phyloP scores from a whole-genome alignment of 768 basidiomycete species.

The Chlorophyllum brunneum region DNA sequence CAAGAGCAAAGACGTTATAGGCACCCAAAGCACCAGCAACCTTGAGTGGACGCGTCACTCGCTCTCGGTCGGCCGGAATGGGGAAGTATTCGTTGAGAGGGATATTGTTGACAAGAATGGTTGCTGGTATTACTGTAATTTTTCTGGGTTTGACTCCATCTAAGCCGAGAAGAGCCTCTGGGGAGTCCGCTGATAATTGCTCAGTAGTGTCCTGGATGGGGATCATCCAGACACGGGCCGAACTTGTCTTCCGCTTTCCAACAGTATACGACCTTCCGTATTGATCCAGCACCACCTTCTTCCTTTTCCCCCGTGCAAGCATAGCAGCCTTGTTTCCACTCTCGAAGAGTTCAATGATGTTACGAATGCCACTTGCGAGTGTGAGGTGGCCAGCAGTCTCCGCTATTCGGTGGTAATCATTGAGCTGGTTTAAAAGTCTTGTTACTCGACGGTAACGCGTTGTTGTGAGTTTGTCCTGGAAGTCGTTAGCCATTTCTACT shows the following conservation, averaged over 20 bases:
- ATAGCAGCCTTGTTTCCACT: conserved; percentile 52
- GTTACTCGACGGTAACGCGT: conserved; percentile 67
- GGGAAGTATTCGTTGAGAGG: conserved; percentile 81
- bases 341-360: conserved; percentile 62
- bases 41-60: conserved; percentile 78
- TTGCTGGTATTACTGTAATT: conserved; percentile 44
- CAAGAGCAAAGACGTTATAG: conserved; percentile 74
- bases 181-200: conserved; percentile 13
- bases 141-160: conserved; percentile 19
- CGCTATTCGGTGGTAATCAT: conserved; percentile 59
- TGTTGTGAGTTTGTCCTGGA: conserved; percentile 60
- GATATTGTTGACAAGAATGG: conserved; percentile 81
- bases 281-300: conserved; percentile 61
- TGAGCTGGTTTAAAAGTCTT: conserved; percentile 59
- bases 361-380: conserved; percentile 44
- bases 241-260: conserved; percentile 86
- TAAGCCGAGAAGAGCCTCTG: conserved; percentile 25
- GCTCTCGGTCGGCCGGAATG: conserved; percentile 71
- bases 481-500: conserved; percentile 50
- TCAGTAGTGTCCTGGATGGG: conserved; percentile 36
- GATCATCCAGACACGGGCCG: conserved; percentile 93
- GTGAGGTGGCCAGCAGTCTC: conserved; percentile 53
- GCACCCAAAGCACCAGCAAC: conserved; percentile 80
- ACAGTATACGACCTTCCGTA: conserved; percentile 83
- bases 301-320: conserved; percentile 47